Percentiles rank a stretch among this genome's conserved stretches.
phyloP scores from a whole-genome alignment of 75 land plant species.

The Selaginella moellendorffii region DNA sequence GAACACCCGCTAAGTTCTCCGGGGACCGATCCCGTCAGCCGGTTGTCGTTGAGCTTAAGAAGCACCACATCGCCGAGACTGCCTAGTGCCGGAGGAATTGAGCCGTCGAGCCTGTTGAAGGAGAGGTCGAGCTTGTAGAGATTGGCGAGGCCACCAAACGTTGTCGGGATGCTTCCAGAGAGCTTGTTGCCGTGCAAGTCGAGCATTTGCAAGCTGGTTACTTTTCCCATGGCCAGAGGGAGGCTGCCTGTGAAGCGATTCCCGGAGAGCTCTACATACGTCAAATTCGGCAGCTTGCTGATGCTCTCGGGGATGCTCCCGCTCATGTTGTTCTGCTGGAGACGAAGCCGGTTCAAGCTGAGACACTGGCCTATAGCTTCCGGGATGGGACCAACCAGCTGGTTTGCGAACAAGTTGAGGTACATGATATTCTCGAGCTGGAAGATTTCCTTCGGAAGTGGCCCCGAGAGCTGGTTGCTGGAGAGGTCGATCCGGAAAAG shows the following conservation, averaged over 20 bases:
- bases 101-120: slow-evolving; percentile 31
- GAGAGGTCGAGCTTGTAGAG: slow-evolving; percentile 35
- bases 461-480: background rate
- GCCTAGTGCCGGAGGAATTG: slow-evolving; percentile 33
- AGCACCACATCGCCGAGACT: slow-evolving; percentile 46
- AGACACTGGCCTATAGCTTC: background rate
- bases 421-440: background rate
- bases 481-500: slow-evolving; percentile 5
- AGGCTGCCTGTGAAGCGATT: slow-evolving; percentile 12
- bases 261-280: background rate
- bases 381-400: background rate
- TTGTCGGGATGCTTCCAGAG: slow-evolving; percentile 48
- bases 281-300: background rate
- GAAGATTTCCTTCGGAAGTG: background rate
- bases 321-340: background rate
- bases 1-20: slow-evolving; percentile 29
- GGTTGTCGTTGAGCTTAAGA: slow-evolving; percentile 31
- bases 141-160: slow-evolving; percentile 23
- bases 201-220: slow-evolving; percentile 31
- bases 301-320: background rate
- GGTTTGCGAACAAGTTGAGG: background rate
- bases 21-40: slow-evolving; percentile 42
- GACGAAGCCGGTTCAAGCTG: background rate
- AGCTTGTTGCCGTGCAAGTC: slow-evolving; percentile 50
- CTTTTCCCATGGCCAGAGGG: slow-evolving; percentile 33